Evolutionary conservation across 2,329 filamentous ascomycete species (phyloP), one percentile per base, ranked within the genome.

Genomic region (Clonostachys byssicola): DNA sequence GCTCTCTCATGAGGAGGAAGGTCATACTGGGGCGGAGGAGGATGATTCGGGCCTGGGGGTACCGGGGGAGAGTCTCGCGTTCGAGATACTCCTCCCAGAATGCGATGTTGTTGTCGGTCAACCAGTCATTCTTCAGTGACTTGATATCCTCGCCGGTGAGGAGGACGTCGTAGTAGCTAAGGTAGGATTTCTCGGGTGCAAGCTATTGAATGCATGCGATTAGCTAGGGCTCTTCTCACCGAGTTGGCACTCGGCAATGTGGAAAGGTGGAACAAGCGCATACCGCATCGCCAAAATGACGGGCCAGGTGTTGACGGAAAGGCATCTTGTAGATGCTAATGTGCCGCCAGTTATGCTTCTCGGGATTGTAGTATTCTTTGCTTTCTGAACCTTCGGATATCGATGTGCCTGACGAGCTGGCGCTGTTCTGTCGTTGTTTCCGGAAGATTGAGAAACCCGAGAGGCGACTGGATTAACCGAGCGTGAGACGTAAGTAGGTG

Each of bases 81-180:
- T 99, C 94, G 54, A 99, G 83, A 64, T 83, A 95, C 78, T 97
- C 92, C 78, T 97, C 89, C 92, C 94, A 99, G 64, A 99, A 97
- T 44, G 90, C 86, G 55, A 99, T 97, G 57, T 91, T 92, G 72
- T 96, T 96, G 66, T 99, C 94, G 40, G 92, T 96, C 45, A 99
- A 76, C 94, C 94, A 99, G 74, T 96, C 94, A 67, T 88, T 78
- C 68, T 88, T 90, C 49, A 99, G 80, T 14, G 87, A 86, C 64
- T 92, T 88, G 56, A 97, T 81, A 67, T 99, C 94, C 63, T 94
- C 89, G 63, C 85, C 82, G 44, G 89, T 96, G 56, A 97, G 54
- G 43, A 63, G 56, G n/a, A 67, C 64, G 50, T 70, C 69, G 55
- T 71, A 68, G 51, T 72, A 70, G 52, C 64, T 68, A 41, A 69